These are phyloP conservation scores for Gastrolobium villosum DNA, from an alignment of 306 rosid species.

Conservation along the genomic window DNA sequence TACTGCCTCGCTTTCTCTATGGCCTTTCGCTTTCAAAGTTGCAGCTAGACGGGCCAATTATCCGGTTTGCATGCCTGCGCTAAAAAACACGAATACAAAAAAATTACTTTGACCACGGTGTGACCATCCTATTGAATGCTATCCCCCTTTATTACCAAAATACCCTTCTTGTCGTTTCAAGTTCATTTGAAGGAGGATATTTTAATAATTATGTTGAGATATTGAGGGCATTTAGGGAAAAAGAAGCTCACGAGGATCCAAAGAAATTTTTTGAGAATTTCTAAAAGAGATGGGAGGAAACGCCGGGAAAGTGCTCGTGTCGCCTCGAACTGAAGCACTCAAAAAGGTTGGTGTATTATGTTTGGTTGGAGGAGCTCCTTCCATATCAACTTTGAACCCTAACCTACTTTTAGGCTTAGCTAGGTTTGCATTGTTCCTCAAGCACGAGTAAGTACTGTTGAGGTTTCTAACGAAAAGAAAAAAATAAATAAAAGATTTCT, in stretches of 20 bases:
- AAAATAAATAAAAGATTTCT: not conserved
- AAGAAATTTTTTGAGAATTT: constrained; percentile 61
- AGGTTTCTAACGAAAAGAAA: not conserved
- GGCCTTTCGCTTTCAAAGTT: constrained; percentile 27
- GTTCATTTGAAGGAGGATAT: constrained; percentile 10
- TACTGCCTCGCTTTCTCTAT: not conserved
- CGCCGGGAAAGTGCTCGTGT: constrained; percentile 99
- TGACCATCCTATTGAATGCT: constrained; percentile 24
- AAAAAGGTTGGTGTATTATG: constrained; percentile 59
- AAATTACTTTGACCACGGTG: constrained; percentile 56
- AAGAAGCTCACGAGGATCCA: constrained; percentile 68
- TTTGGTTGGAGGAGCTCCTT: too few relatives aligned
- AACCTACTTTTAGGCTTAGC: too few relatives aligned
- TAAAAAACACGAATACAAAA: constrained; percentile 33
- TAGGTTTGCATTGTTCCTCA: constrained; percentile 34
- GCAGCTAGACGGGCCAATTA: constrained; percentile 58
- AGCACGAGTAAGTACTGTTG: constrained; percentile 30
- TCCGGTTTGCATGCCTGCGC: constrained; percentile 65
- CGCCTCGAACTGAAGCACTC: constrained; percentile 85
- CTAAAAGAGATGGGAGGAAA: constrained; percentile 86
- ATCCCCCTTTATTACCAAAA: not conserved
- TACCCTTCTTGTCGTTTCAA: constrained; percentile 20
- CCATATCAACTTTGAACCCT: too few relatives aligned
- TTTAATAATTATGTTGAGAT: constrained; percentile 41
- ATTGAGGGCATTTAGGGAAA: constrained; percentile 55